A percentile compares a stretch with the other conserved stretches of the same genome.
Conservation (phyloP, 1,139 yeast species). For the Debaryomycetaceae sp. region DNA sequence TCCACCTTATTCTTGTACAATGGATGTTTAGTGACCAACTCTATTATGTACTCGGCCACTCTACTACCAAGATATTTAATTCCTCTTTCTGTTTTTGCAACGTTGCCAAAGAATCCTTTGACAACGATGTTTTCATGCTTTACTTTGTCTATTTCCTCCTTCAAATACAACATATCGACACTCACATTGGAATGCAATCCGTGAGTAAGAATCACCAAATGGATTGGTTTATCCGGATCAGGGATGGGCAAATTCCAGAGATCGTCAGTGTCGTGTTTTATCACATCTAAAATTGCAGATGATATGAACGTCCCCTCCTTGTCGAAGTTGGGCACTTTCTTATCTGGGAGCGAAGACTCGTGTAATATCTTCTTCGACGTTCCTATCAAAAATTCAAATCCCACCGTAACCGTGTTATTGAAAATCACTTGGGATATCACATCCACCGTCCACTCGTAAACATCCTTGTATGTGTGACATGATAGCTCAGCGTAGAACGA, state of each 20-base stretch:
- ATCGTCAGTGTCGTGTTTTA: conserved; percentile 60
- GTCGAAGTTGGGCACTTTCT: conserved; percentile 27
- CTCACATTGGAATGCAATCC: conserved; percentile 90
- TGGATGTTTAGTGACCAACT: conserved; percentile 47
- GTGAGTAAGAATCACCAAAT: conserved; percentile 78
- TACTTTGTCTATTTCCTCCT: conserved; percentile 66
- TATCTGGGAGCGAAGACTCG: conserved; percentile 26
- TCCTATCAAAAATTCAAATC: conserved; percentile 67
- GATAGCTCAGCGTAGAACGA: conserved; percentile 48
- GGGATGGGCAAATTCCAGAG: conserved; percentile 67
- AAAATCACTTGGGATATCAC: conserved; percentile 83
- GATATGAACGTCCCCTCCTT: conserved; percentile 27
- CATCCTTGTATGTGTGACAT: conserved; percentile 31
- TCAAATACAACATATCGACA: conserved; percentile 83
- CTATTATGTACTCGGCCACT: conserved; percentile 71
- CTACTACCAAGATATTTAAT: conserved; percentile 80
- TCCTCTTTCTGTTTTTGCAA: conserved; percentile 88
- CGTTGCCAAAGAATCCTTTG: conserved; percentile 80
- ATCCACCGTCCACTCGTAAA: conserved; percentile 78
- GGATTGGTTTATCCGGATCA: conserved; percentile 48
- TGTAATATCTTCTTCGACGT: conserved; percentile 45
- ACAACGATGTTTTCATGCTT: conserved; percentile 65
- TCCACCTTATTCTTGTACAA: conserved; percentile 34
- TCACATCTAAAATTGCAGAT: conserved; percentile 30
- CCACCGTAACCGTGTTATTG: conserved; percentile 62